Percentiles rank a stretch among this genome's conserved stretches.
phyloP scores from a whole-genome alignment of 352 stramenopile genomes.

The Globisporangium barbulae region DNA sequence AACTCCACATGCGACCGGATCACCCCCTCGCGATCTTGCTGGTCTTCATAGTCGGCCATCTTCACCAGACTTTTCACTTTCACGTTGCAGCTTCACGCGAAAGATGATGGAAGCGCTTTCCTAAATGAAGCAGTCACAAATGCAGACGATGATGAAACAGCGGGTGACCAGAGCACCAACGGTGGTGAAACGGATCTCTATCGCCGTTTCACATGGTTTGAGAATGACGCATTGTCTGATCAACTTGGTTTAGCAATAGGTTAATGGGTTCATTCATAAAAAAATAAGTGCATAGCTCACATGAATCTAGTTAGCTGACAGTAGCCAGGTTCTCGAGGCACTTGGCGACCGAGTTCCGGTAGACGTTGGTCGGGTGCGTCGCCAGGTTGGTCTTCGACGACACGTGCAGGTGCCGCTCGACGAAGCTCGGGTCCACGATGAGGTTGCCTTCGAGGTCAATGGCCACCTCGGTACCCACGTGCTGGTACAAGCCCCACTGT shows the following conservation, averaged over 20 bases:
- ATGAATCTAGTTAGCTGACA: background rate
- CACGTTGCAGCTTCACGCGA: background rate
- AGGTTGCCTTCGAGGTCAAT: conserved; percentile 70
- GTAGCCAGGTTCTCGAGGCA: conserved; percentile 54
- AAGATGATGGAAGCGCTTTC: background rate
- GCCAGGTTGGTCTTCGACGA: conserved; percentile 63
- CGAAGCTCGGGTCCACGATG: conserved; percentile 80
- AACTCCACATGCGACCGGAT: conserved; percentile 64
- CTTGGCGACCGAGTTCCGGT: conserved; percentile 57
- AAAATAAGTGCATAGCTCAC: background rate
- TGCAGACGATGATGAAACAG: background rate
- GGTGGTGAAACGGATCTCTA: conserved; percentile 1
- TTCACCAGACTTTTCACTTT: background rate
- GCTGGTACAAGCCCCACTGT: conserved; percentile 74
- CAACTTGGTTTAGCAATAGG: background rate
- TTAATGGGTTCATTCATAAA: background rate
- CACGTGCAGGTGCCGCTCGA: conserved; percentile 70
- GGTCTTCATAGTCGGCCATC: conserved; percentile 28
- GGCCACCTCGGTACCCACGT: conserved; percentile 69
- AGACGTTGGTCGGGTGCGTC: conserved; percentile 63
- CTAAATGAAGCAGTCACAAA: background rate
- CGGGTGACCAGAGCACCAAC: background rate
- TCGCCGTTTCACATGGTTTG: background rate
- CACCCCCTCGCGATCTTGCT: conserved; percentile 38
- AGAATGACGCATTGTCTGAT: background rate